A percentile compares a stretch with the other conserved stretches of the same genome.
phyloP scores from a whole-genome alignment of 306 rosid genomes.

The Rosa chinensis region DNA sequence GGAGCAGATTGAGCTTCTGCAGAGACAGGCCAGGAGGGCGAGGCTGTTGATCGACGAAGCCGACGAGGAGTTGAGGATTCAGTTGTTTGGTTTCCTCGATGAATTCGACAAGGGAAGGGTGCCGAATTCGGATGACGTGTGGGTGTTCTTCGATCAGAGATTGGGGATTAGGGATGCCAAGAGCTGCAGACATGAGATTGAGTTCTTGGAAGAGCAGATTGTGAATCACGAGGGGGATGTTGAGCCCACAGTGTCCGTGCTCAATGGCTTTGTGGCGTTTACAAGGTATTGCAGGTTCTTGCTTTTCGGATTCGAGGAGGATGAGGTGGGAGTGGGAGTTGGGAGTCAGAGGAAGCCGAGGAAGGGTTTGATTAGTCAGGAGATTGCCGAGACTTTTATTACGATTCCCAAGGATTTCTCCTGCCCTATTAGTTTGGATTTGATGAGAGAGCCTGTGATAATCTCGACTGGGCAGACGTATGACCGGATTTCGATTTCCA shows the following conservation, averaged over 20 bases:
- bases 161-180: conserved; percentile 58
- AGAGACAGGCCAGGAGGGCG: conserved; percentile 59
- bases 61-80: conserved; percentile 58
- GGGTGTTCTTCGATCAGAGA: conserved; percentile 50
- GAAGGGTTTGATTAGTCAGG: conserved; percentile 62
- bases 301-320: conserved; percentile 84
- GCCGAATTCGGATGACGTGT: conserved; percentile 54
- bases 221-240: conserved; percentile 84
- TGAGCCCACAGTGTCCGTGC: conserved; percentile 74
- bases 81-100: conserved; percentile 49
- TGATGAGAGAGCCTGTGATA: conserved; percentile 89
- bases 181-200: conserved; percentile 73
- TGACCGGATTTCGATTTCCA: conserved; percentile 69
- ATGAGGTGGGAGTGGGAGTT: conserved; percentile 49
- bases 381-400: conserved; percentile 71
- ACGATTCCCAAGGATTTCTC: conserved; percentile 82
- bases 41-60: conserved; percentile 55
- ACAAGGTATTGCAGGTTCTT: conserved; percentile 83
- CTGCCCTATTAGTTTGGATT: conserved; percentile 80
- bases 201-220: conserved; percentile 92
- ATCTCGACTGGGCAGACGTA: conserved; percentile 87
- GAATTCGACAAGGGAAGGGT: conserved; percentile 62
- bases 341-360: conserved; percentile 46
- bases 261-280: conserved; percentile 85
- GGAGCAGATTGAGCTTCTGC: conserved; percentile 83